Base-by-base conservation (phyloP, 192 early-diverging fungal species). In the Backusella liffmaniae region DNA sequence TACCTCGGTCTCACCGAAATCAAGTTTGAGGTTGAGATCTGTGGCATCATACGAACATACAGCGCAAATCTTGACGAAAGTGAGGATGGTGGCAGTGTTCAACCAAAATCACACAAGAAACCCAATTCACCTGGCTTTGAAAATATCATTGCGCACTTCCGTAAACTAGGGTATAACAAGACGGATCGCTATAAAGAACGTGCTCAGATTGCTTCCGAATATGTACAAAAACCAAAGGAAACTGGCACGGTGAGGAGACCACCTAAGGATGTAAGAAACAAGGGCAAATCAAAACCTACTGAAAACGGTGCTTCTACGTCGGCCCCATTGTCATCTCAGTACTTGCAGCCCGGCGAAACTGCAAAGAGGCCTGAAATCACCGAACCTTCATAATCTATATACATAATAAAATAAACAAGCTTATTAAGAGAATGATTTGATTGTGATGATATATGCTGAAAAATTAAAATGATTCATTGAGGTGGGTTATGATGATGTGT, bases 1-100 rank as follows among this genome's bases (percentile, higher is more conserved):
- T 83, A 83, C 35, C 76, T 83, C 15, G 82, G 82, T 56, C 73
- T 78, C 29, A 79, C 80, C 3, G 82, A 83, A 73, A 66, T 83
- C 36, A 35, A 76, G 36, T 79, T 83, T n/a, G 82, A 80, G 46
- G 77, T 72, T 78, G 73, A 73, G 18, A 36, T 37, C 35, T 41
- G 29, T 15, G 53, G 35, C 10, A 42, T 39, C 59, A 26, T 23
- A 10, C 21, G 30, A 66, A 74, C 8, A 66, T 35, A 44, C 23
- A 23, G 56, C 4, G 56, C 56, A 2, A 62, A 10, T 13, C 26
- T 62, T 8, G 56, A 62, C 9, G 56, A 62, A 23, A 26, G 12
- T 30, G 56, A 62, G 23, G 56, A 29, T 26, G 7, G 26, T 30
- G 8, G 18, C 0, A n/a, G 8, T 2, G 4, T 7, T 12, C 56